Conservation (phyloP, 2,329 filamentous ascomycete species). For the Epichloe aotearoae region DNA sequence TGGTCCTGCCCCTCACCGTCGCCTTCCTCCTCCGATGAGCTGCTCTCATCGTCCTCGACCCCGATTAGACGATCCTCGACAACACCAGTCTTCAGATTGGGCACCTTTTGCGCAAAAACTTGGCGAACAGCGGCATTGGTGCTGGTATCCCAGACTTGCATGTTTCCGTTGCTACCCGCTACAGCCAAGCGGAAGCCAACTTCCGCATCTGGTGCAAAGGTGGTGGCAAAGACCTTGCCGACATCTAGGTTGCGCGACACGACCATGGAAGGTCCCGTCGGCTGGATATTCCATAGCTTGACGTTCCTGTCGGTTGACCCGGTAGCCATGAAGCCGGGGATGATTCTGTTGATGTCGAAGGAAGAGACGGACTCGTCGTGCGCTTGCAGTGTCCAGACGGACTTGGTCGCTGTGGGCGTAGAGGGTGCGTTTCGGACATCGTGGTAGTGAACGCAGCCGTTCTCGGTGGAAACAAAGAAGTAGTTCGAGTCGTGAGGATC, state of each 20-base stretch:
- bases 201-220: conserved; percentile 79
- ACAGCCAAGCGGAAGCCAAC: conserved; percentile 88
- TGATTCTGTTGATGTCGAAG: conserved; percentile 80
- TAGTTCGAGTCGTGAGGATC: conserved; percentile 84
- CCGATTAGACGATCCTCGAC: conserved; percentile 68
- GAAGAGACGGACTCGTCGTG: conserved; percentile 86
- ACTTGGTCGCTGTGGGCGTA: conserved; percentile 61
- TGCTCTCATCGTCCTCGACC: conserved; percentile 54
- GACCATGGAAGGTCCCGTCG: conserved; percentile 75
- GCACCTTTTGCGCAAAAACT: conserved; percentile 61
- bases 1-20: conserved; percentile 35
- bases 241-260: conserved; percentile 85
- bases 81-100: conserved; percentile 43
- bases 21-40: conserved; percentile 41
- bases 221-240: conserved; percentile 84
- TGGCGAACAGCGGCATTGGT: conserved; percentile 80
- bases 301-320: conserved; percentile 90
- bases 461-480: conserved; percentile 93
- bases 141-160: conserved; percentile 93
- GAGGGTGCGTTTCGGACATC: conserved; percentile 68
- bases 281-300: conserved; percentile 88
- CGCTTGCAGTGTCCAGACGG: conserved; percentile 89
- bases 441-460: conserved; percentile 82
- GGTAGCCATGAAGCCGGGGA: conserved; percentile 87
- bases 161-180: conserved; percentile 81